Base-by-base conservation (phyloP, 306 rosid genomes). In the Quercus cerris region DNA sequence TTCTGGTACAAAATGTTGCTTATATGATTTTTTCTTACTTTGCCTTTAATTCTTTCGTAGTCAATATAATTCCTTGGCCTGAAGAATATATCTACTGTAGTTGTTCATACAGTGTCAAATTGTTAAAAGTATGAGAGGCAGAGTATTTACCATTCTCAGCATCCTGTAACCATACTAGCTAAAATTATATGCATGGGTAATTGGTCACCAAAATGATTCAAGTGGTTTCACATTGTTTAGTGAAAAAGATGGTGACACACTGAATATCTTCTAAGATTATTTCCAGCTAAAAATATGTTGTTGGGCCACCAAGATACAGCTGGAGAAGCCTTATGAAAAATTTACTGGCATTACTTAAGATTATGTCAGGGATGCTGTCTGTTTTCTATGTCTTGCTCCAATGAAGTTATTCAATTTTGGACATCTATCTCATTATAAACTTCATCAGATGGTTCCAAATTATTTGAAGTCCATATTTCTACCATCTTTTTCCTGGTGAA, bases 1-100 rank as follows among this genome's bases (percentile, higher is more conserved):
- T 94, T 81, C 67, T 94, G 99, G 99, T 91, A 92, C 58, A 85
- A 30, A 31, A 78, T 86, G 33, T 63, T 77, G 71, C 85, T 78
- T 77, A 77, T 72, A 72, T 81, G 71, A 76, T 58, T 79, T 76
- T 71, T 27, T 54, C 44, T 70, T 23, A 30, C 44, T 73, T 81
- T 85, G 62, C 15, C 52, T 18, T 18, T 33, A 9, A 5, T 35
- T 31, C 51, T 68, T n/a, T 68, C 4, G 0, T 68, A n/a, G 52
- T 10, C 27, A 35, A 5, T 27, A 35, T 6, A 31, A 18, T 15
- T n/a, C 15, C 51, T 15, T n/a, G 9, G 41, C 72, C 4, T 19
- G 25, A 33, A 67, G 70, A 63, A 33, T 28, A 25, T 5, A 63
- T 28, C 38, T 63, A 14, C 70, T 17, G 8, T 28, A 28, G 70